Evolutionary conservation across 306 rosid genomes (phyloP).

Genomic region (Phaseolus lunatus): DNA sequence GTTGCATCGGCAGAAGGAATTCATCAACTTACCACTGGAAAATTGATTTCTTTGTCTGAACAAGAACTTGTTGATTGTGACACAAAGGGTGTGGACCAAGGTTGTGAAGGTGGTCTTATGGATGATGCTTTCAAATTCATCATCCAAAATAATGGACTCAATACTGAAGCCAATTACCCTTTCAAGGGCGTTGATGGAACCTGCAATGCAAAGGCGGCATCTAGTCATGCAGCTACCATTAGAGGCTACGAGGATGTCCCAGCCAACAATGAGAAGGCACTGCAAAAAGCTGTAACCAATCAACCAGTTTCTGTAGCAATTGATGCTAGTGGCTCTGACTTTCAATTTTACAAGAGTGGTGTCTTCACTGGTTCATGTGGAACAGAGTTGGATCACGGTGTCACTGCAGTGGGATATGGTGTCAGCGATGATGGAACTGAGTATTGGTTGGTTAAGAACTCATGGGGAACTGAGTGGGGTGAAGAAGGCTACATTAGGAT

Average conservation of each 20-base stretch:
- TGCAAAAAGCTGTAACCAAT: slow-evolving; percentile 53
- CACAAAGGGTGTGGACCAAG: slow-evolving; percentile 45
- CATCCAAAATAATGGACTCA: slow-evolving; percentile 43
- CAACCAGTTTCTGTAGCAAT: slow-evolving; percentile 61
- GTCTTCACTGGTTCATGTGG: slow-evolving; percentile 56
- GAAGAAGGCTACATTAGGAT: slow-evolving; percentile 60
- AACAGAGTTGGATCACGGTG: slow-evolving; percentile 55
- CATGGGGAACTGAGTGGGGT: slow-evolving; percentile 62
- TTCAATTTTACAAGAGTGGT: slow-evolving; percentile 53
- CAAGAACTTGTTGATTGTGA: slow-evolving; percentile 66
- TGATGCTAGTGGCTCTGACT: slow-evolving; percentile 51
- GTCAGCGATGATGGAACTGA: slow-evolving; percentile 16
- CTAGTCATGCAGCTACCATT: slow-evolving; percentile 38
- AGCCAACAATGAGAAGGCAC: slow-evolving; percentile 45
- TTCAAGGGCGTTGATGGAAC: slow-evolving; percentile 45
- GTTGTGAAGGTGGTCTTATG: slow-evolving; percentile 57
- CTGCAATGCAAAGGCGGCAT: slow-evolving; percentile 30
- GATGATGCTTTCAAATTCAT: slow-evolving; percentile 58
- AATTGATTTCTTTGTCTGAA: slow-evolving; percentile 49
- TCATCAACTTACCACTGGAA: slow-evolving; percentile 37
- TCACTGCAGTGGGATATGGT: slow-evolving; percentile 58
- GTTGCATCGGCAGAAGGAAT: slow-evolving; percentile 60
- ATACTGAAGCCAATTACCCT: slow-evolving; percentile 47
- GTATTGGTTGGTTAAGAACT: slow-evolving; percentile 61
- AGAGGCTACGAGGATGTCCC: slow-evolving; percentile 54